These are phyloP conservation scores for Kluyveromyces nonfermentans DNA, from an alignment of 805 yeast species.

Conservation along the genomic window DNA sequence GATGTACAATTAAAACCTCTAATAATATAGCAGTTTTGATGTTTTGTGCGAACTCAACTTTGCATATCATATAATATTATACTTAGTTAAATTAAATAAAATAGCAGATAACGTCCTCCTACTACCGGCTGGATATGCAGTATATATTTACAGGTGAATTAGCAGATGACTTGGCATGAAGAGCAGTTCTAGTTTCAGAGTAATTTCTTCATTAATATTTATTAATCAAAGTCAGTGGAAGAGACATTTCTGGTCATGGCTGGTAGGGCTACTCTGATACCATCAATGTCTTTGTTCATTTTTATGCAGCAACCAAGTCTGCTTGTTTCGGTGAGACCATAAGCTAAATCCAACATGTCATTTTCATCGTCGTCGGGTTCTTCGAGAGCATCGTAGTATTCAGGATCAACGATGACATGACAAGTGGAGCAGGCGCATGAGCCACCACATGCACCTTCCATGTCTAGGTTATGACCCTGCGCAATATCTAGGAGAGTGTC, in stretches of 20 bases:
- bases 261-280: constrained; percentile 89
- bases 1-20: no score
- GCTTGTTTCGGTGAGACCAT: constrained; percentile 94
- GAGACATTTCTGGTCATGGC: constrained; percentile 95
- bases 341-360: constrained; percentile 96
- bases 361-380: constrained; percentile 98
- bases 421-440: constrained; percentile 99
- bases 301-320: constrained; percentile 90
- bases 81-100: no score
- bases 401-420: constrained; percentile 94
- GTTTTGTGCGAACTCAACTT: no score
- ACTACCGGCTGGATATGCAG: neutral
- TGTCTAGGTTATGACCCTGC: constrained; percentile 84
- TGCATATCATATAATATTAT: neutral
- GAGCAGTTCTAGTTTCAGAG: no score
- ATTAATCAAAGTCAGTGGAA: constrained; percentile 58
- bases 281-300: constrained; percentile 87
- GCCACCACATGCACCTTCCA: constrained; percentile 99
- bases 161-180: neutral
- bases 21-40: no score
- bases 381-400: constrained; percentile 77
- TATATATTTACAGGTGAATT: neutral
- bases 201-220: neutral
- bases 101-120: neutral
- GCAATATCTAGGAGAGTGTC: constrained; percentile 90